A percentile compares a stretch with the other conserved stretches of the same genome.
Evolutionary conservation across 2,329 filamentous ascomycete genomes (phyloP).

Genomic region (Exophiala bonariae): DNA sequence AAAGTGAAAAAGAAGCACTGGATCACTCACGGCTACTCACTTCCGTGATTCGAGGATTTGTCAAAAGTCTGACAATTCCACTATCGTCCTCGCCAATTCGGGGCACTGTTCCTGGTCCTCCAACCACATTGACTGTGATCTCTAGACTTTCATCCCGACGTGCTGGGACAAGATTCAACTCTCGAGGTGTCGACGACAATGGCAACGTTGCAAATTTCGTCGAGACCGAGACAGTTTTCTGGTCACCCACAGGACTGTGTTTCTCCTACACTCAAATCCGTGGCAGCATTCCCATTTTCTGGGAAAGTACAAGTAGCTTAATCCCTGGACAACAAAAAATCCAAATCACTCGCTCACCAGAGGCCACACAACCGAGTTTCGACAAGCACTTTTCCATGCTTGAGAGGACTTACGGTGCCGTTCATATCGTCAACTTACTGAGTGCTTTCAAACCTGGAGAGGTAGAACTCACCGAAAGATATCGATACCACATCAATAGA

Average conservation of each 20-base stretch:
- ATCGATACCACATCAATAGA: slow-evolving; percentile 72
- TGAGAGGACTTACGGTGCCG: slow-evolving; percentile 80
- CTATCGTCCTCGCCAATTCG: slow-evolving; percentile 68
- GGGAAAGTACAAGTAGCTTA: slow-evolving; percentile 88
- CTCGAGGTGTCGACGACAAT: slow-evolving; percentile 95
- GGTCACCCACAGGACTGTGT: slow-evolving; percentile 71
- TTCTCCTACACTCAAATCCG: slow-evolving; percentile 94
- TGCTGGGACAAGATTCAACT: slow-evolving; percentile 93
- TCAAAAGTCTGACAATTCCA: slow-evolving; percentile 81
- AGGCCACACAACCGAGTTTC: slow-evolving; percentile 92
- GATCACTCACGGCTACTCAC: slow-evolving; percentile 86
- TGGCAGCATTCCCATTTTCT: slow-evolving; percentile 93
- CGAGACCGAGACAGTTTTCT: slow-evolving; percentile 94
- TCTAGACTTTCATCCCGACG: slow-evolving; percentile 86
- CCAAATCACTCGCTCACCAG: slow-evolving; percentile 78
- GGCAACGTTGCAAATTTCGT: slow-evolving; percentile 98
- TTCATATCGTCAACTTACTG: slow-evolving; percentile 92
- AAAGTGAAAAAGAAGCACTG: slow-evolving; percentile 73
- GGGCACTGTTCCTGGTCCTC: slow-evolving; percentile 67
- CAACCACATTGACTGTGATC: slow-evolving; percentile 83
- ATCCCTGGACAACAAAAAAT: slow-evolving; percentile 95
- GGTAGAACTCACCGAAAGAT: slow-evolving; percentile 76
- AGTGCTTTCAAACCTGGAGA: slow-evolving; percentile 86
- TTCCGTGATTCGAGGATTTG: slow-evolving; percentile 91
- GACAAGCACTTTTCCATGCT: slow-evolving; percentile 92